Conservation (phyloP, 257 asterid species). For the Solanum commersonii region DNA sequence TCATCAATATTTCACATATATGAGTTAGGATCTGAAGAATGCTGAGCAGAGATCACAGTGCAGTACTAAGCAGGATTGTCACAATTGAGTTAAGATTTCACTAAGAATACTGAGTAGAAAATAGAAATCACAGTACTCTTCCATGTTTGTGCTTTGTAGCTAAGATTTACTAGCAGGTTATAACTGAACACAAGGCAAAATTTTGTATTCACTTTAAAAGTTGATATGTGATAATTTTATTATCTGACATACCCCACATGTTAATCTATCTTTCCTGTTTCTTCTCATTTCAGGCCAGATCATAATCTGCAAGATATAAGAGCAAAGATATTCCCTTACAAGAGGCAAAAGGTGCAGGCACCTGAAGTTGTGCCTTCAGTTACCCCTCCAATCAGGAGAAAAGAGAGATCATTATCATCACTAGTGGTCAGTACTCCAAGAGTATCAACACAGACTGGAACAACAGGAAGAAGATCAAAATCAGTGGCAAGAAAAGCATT, state of each 20-base stretch:
- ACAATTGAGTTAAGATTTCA: background rate
- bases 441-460: slow-evolving; percentile 44
- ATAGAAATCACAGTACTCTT: background rate
- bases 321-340: slow-evolving; percentile 48
- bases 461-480: slow-evolving; percentile 50
- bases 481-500: slow-evolving; percentile 67
- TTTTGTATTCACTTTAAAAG: background rate
- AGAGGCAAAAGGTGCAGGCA: slow-evolving; percentile 31
- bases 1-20: background rate
- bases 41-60: background rate
- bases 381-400: slow-evolving; percentile 42
- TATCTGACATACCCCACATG: background rate
- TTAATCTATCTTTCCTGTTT: background rate
- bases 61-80: background rate
- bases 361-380: slow-evolving; percentile 32
- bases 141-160: background rate
- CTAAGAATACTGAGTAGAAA: background rate
- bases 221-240: background rate
- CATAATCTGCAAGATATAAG: slow-evolving; percentile 45
- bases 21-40: background rate
- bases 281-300: slow-evolving; percentile 35
- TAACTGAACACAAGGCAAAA: background rate
- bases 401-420: slow-evolving; percentile 57
- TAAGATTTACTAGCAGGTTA: background rate
- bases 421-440: slow-evolving; percentile 61